phyloP scores from a whole-genome alignment of 768 basidiomycete genomes.

The Leccinum disarticulatum region DNA sequence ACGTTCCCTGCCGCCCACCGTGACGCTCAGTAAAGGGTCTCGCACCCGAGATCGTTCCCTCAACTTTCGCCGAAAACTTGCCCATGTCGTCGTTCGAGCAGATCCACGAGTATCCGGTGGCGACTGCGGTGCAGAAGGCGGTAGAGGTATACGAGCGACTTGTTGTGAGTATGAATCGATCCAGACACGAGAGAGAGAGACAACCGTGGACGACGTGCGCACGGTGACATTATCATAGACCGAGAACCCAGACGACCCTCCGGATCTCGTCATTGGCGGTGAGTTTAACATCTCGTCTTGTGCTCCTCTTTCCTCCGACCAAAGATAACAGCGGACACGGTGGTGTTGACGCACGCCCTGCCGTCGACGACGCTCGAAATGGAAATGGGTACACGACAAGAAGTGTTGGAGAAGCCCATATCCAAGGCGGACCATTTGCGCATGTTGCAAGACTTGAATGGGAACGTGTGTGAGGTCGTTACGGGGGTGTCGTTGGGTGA shows the following conservation, averaged over 20 bases:
- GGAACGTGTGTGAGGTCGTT: slow-evolving; percentile 85
- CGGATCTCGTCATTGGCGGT: slow-evolving; percentile 82
- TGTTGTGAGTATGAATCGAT: slow-evolving; percentile 44
- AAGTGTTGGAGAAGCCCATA: slow-evolving; percentile 86
- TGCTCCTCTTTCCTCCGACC: not conserved
- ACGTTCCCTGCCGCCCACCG: not conserved
- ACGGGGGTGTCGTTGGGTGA: slow-evolving; percentile 85
- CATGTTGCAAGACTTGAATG: slow-evolving; percentile 88
- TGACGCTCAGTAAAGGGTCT: slow-evolving; percentile 45
- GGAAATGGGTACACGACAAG: slow-evolving; percentile 52
- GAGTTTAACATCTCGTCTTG: slow-evolving; percentile 5
- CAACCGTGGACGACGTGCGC: not conserved
- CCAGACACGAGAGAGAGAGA: not conserved
- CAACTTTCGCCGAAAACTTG: slow-evolving; percentile 80
- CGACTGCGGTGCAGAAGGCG: slow-evolving; percentile 77
- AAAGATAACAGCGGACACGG: slow-evolving; percentile 77
- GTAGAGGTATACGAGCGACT: slow-evolving; percentile 86
- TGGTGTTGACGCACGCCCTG: slow-evolving; percentile 80
- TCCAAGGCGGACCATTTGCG: slow-evolving; percentile 79
- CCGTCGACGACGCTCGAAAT: slow-evolving; percentile 50
- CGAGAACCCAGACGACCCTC: slow-evolving; percentile 62
- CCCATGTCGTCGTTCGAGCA: slow-evolving; percentile 65
- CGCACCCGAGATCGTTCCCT: slow-evolving; percentile 68
- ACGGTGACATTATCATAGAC: slow-evolving; percentile 29
- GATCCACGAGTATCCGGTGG: slow-evolving; percentile 70